Base-by-base conservation (phyloP, 768 basidiomycete species). In the Tylopilus sp. region DNA sequence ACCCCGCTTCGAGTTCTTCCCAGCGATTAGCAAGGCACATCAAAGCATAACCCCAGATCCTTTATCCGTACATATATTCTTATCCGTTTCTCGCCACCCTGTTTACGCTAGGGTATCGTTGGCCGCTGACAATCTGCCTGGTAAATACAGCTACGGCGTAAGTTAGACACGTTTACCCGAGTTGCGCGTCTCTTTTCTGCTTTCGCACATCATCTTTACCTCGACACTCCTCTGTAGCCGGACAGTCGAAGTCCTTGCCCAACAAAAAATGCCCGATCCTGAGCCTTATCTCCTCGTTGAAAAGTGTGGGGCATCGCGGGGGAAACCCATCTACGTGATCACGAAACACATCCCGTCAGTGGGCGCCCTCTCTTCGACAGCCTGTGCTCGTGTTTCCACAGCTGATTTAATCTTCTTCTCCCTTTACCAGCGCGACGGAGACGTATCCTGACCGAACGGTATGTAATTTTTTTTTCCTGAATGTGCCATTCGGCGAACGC, bases 321-420 rank as follows among this genome's bases (percentile, higher is more conserved):
- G 73, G 41, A 70, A 65, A 45, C 71, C 72, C 44, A 74, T 73
- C 56, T 73, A 73, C 49, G 72, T 73, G 56, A 75, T 73, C 61
- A 73, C 72, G 18, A 73, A 73, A 57, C 57, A 73, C 42, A 69
- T 59, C 33, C 73, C 72, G 73, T 74, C 53, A 73, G 72, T 73
- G 25, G 44, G 39, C 46, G 36, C 40, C 41, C 18, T 45, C 20
- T 48, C 38, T 45, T 57, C 52, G 36, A 48, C 8, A 40, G n/a
- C 18, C 15, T 20, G n/a, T 52, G 42, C 40, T 23, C 10, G 38
- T 18, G 36, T 36, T 36, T 59, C 57, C 44, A 65, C 61, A 47
- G 40, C 48, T 45, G 17, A 8, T 55, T 50, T 26, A n/a, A n/a
- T n/a, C n/a, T n/a, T n/a, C n/a, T 12, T 31, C 17, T 35, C 22